Percentiles rank a stretch among this genome's conserved stretches.
These are phyloP conservation scores for Drechslera avenae DNA, from an alignment of 2,329 filamentous ascomycete genomes.

Conservation along the genomic window DNA sequence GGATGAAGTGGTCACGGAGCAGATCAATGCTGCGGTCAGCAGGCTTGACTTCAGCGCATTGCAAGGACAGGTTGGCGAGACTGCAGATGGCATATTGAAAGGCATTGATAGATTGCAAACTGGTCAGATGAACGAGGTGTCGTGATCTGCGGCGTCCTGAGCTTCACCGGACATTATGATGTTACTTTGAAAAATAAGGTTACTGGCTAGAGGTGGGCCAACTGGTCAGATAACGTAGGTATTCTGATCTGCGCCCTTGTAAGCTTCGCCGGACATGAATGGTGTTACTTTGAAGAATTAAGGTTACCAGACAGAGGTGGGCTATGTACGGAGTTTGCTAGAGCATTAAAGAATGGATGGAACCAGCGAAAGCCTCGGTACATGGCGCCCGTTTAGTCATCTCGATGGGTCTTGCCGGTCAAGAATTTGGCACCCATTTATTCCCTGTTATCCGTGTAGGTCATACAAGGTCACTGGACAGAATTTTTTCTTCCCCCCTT, in stretches of 20 bases:
- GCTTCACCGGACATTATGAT: neutral
- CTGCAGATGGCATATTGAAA: slow-evolving; percentile 44
- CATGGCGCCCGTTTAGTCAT: slow-evolving; percentile 6
- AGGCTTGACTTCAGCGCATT: slow-evolving; percentile 68
- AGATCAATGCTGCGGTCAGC: slow-evolving; percentile 69
- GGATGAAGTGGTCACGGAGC: slow-evolving; percentile 74
- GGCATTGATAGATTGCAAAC: slow-evolving; percentile 37
- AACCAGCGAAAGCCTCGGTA: slow-evolving; percentile 13
- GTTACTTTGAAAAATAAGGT: slow-evolving; percentile 8
- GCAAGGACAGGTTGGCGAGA: slow-evolving; percentile 65
- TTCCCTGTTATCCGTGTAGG: slow-evolving; percentile 2
- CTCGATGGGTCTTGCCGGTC: slow-evolving; percentile 13
- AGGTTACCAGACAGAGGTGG: slow-evolving; percentile 34
- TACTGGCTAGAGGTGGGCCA: slow-evolving; percentile 34
- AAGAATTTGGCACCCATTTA: slow-evolving; percentile 23
- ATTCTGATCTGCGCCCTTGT: slow-evolving; percentile 6
- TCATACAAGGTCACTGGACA: slow-evolving; percentile 25
- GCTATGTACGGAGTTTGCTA: slow-evolving; percentile 28
- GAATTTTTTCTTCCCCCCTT: too few relatives aligned
- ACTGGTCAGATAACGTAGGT: neutral
- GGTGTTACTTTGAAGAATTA: slow-evolving; percentile 6
- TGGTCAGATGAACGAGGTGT: neutral
- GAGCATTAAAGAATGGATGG: slow-evolving; percentile 16
- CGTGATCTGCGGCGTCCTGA: slow-evolving; percentile 9
- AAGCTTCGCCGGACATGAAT: neutral